phyloP scores from a whole-genome alignment of 352 stramenopile species.

The Pilasporangium apinafurcum region DNA sequence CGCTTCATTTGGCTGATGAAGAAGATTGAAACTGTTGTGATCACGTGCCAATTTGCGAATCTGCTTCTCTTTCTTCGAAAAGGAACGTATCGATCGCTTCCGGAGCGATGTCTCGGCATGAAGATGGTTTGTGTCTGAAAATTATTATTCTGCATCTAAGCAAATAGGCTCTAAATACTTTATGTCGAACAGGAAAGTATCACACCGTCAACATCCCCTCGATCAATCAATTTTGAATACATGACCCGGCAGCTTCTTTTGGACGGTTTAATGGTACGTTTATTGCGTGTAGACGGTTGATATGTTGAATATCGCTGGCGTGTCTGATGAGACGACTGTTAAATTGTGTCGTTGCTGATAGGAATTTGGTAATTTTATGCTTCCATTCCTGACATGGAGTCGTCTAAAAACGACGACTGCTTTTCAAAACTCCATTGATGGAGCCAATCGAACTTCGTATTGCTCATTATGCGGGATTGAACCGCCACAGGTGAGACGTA shows the following conservation, averaged over 20 bases:
- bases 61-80: slow-evolving; percentile 68
- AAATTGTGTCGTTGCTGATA: slow-evolving; percentile 12
- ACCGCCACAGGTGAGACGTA: slow-evolving; percentile 29
- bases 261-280: slow-evolving; percentile 69
- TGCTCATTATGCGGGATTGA: slow-evolving; percentile 61
- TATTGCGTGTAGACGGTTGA: neutral
- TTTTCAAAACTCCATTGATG: slow-evolving; percentile 2
- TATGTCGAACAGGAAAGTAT: slow-evolving; percentile 40
- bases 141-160: neutral
- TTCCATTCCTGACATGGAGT: slow-evolving; percentile 69
- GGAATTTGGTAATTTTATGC: slow-evolving; percentile 77
- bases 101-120: slow-evolving; percentile 61
- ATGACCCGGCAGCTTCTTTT: slow-evolving; percentile 83
- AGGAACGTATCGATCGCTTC: slow-evolving; percentile 62
- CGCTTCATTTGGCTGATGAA: slow-evolving; percentile 51
- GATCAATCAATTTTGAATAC: slow-evolving; percentile 84
- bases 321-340: neutral
- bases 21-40: slow-evolving; percentile 60
- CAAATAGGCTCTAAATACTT: neutral
- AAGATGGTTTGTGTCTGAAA: slow-evolving; percentile 46
- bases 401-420: slow-evolving; percentile 17
- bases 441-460: slow-evolving; percentile 11
- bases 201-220: slow-evolving; percentile 33
- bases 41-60: slow-evolving; percentile 65
- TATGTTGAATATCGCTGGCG: neutral